Conservation (phyloP, 345 rosid genomes). For the Dipteronia sinensis region DNA sequence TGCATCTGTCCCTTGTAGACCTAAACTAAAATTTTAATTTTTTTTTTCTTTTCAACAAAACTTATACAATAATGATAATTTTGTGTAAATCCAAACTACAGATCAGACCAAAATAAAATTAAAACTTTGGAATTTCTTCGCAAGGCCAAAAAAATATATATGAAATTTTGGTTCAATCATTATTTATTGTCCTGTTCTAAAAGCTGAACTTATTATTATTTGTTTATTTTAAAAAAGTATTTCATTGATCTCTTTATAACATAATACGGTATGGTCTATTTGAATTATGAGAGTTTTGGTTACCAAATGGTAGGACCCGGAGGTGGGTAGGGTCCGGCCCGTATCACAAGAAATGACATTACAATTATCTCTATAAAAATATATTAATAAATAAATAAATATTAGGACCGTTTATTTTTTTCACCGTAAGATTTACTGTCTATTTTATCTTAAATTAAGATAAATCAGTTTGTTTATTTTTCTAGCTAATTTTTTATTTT, state of each 20-base stretch:
- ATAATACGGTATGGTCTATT: not conserved
- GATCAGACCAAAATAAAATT: not conserved
- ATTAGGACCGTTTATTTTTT: no score
- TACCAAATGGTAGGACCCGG: constrained; percentile 17
- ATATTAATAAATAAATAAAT: not conserved
- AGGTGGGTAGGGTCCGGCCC: not conserved
- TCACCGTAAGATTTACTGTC: no score
- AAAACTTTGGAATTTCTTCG: constrained; percentile 4
- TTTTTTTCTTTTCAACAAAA: not conserved
- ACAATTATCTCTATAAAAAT: not conserved
- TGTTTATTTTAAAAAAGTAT: not conserved
- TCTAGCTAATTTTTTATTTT: no score
- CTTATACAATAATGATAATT: not conserved
- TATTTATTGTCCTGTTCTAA: constrained; percentile 8
- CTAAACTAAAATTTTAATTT: not conserved
- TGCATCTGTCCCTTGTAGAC: constrained; percentile 22
- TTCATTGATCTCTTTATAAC: not conserved
- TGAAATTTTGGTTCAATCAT: constrained; percentile 22
- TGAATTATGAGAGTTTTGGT: constrained; percentile 14
- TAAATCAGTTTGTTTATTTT: no score
- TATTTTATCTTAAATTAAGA: no score
- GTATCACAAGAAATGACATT: not conserved
- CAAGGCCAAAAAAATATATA: no score
- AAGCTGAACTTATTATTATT: not conserved
- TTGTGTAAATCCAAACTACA: not conserved